A percentile compares a stretch with the other conserved stretches of the same genome.
Evolutionary conservation across 2,329 filamentous ascomycete species (phyloP).

Genomic region (Chrysosporium queenslandicum): DNA sequence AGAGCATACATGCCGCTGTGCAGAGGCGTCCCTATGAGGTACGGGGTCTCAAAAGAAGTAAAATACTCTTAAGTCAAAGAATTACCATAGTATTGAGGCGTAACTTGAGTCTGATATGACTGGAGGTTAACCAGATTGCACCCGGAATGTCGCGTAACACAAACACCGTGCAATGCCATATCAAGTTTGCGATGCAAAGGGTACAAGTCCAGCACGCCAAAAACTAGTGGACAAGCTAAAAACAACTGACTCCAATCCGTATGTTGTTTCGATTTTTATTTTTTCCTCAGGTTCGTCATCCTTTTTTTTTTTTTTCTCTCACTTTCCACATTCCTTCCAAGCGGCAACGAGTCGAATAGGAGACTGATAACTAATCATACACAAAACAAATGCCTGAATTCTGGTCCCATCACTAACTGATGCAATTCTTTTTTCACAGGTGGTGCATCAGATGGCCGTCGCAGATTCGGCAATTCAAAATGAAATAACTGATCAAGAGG

Average conservation of each 20-base stretch:
- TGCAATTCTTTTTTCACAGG: neutral
- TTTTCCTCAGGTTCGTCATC: neutral
- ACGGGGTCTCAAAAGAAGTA: too few relatives aligned
- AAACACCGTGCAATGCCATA: neutral
- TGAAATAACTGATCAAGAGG: too few relatives aligned
- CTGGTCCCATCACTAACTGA: neutral
- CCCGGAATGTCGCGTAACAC: neutral
- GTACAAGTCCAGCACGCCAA: neutral
- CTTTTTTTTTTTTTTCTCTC: neutral
- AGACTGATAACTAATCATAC: too few relatives aligned
- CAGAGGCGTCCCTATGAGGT: too few relatives aligned
- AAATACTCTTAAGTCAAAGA: too few relatives aligned
- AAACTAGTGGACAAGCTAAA: neutral
- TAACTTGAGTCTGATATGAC: neutral
- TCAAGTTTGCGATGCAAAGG: neutral
- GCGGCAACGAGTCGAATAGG: too few relatives aligned
- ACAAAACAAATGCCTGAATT: too few relatives aligned
- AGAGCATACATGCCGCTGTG: too few relatives aligned
- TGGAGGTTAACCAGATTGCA: neutral
- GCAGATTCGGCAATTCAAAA: neutral
- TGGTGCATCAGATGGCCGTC: neutral
- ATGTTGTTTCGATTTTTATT: neutral
- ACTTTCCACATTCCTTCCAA: too few relatives aligned
- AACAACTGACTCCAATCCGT: neutral
- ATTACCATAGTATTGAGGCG: neutral